These are phyloP conservation scores for Solanum ossicruentum DNA, from an alignment of 257 asterid species.

Conservation along the genomic window DNA sequence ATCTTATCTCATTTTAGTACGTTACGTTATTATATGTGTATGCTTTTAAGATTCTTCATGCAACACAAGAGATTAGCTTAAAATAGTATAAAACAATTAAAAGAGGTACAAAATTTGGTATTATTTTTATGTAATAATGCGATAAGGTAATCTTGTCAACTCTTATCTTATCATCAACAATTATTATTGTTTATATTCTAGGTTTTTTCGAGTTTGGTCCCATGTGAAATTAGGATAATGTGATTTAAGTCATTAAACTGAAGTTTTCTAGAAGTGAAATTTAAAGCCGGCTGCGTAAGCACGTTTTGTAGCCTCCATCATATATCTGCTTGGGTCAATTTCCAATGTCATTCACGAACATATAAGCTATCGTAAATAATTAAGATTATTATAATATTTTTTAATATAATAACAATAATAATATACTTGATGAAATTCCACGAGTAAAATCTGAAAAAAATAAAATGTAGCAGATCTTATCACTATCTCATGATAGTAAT, in stretches of 20 bases:
- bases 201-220: neutral
- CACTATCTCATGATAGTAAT: no score
- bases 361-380: no score
- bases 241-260: neutral
- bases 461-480: no score
- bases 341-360: no score
- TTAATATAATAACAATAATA: no score
- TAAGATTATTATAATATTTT: no score
- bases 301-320: neutral
- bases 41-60: neutral
- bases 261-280: neutral
- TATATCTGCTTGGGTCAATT: neutral
- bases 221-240: neutral
- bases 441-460: accelerated
- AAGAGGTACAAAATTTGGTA: neutral
- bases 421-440: no score
- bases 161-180: neutral
- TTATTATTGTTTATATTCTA: neutral
- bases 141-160: neutral
- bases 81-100: neutral
- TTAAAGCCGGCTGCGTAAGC: neutral
- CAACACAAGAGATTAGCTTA: neutral
- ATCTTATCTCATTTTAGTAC: neutral
- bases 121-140: neutral
- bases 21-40: neutral